These are phyloP conservation scores for Arctium lappa DNA, from an alignment of 129 eudicot species.

Conservation along the genomic window DNA sequence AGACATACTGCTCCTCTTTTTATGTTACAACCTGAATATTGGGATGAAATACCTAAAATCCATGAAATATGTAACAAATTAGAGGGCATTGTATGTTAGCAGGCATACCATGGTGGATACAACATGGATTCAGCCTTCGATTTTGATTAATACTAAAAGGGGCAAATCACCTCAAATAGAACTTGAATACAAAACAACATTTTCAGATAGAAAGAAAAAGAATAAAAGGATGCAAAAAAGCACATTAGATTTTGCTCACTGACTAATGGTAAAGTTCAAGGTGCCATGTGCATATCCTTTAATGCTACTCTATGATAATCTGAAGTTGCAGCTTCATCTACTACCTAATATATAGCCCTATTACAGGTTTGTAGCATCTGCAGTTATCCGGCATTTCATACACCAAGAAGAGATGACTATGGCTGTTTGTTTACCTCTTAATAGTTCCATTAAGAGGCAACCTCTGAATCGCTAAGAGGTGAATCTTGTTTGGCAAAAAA, in stretches of 20 bases:
- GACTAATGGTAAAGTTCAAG: neutral
- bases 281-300: neutral
- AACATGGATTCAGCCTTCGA: neutral
- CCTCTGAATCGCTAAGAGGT: too few species aligned
- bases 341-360: neutral
- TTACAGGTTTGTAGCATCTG: neutral
- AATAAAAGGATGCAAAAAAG: neutral
- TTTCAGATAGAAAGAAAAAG: neutral
- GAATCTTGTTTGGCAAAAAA: too few species aligned
- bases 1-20: constrained; percentile 37
- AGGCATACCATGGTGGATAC: neutral
- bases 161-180: neutral
- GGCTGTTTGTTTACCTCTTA: too few species aligned
- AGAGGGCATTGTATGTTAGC: neutral
- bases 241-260: neutral
- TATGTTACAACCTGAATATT: constrained; percentile 6
- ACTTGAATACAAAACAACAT: neutral
- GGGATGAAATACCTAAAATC: constrained; percentile 1
- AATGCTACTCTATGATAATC: neutral
- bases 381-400: neutral
- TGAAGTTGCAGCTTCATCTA: neutral
- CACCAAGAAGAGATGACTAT: neutral
- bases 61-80: neutral
- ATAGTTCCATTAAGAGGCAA: too few species aligned
- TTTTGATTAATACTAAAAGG: neutral